Evolutionary conservation across 306 rosid species (phyloP).

Genomic region (Amphicarpaea edgeworthii): DNA sequence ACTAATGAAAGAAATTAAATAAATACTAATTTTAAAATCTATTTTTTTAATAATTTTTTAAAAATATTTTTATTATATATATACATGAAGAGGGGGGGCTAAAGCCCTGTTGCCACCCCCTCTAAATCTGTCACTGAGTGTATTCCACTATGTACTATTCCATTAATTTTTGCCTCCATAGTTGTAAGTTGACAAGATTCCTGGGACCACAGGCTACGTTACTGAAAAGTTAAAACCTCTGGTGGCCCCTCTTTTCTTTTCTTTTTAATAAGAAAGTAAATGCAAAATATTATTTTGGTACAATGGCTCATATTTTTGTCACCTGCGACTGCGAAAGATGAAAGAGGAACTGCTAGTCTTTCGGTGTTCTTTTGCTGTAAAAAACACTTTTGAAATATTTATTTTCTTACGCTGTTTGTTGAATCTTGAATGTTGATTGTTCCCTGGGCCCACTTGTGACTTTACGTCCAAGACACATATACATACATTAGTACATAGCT

Average conservation of each 20-base stretch:
- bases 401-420: no score
- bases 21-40: no score
- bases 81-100: no score
- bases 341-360: slow-evolving; percentile 4
- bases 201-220: slow-evolving; percentile 16
- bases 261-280: not conserved
- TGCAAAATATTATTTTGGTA: not conserved
- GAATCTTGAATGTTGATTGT: no score
- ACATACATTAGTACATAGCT: not conserved
- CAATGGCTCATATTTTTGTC: slow-evolving; percentile 25
- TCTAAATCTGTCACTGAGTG: no score
- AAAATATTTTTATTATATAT: no score
- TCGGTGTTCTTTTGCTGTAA: slow-evolving; percentile 36
- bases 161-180: not conserved
- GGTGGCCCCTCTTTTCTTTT: not conserved
- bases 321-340: slow-evolving; percentile 2
- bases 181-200: slow-evolving; percentile 23
- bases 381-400: slow-evolving; percentile 6
- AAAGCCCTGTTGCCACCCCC: no score
- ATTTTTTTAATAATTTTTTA: no score
- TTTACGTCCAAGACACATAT: not conserved
- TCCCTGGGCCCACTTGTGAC: slow-evolving; percentile 33
- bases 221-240: slow-evolving; percentile 10
- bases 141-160: no score
- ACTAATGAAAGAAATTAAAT: no score